Percentiles rank a stretch among this genome's conserved stretches.
Evolutionary conservation across 257 asterid species (phyloP).

Genomic region (Solanum megistacrolobum): DNA sequence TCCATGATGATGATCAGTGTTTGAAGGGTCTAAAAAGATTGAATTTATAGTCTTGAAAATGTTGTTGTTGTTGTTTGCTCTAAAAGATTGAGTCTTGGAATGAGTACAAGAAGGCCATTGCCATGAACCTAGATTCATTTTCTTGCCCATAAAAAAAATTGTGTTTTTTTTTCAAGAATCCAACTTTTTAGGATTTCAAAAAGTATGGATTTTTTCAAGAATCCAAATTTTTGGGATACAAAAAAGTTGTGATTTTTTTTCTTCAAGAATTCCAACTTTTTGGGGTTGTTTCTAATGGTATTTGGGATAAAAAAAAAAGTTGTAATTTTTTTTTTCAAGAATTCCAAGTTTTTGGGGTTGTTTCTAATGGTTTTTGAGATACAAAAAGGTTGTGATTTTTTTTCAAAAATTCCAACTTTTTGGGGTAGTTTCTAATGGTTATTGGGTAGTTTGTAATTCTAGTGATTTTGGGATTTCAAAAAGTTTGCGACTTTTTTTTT

Average conservation of each 20-base stretch:
- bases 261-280: neutral
- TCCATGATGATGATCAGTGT: neutral
- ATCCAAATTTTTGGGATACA: neutral
- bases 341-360: neutral
- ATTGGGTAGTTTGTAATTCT: neutral
- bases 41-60: conserved; percentile 64
- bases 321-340: neutral
- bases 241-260: neutral
- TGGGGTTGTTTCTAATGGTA: neutral
- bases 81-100: conserved; percentile 24
- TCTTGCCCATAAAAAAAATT: neutral
- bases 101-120: conserved; percentile 34
- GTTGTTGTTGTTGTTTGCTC: conserved; percentile 5
- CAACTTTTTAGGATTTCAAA: neutral
- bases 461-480: neutral
- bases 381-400: neutral
- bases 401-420: neutral
- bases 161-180: neutral
- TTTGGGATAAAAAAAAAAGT: neutral
- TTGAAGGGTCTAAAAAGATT: conserved; percentile 43
- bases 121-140: conserved; percentile 22
- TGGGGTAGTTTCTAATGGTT: neutral
- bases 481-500: neutral
- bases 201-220: neutral
- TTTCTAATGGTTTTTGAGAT: neutral